Conservation (phyloP, 2,329 filamentous ascomycete species). For the Fusarium guadeloupense region DNA sequence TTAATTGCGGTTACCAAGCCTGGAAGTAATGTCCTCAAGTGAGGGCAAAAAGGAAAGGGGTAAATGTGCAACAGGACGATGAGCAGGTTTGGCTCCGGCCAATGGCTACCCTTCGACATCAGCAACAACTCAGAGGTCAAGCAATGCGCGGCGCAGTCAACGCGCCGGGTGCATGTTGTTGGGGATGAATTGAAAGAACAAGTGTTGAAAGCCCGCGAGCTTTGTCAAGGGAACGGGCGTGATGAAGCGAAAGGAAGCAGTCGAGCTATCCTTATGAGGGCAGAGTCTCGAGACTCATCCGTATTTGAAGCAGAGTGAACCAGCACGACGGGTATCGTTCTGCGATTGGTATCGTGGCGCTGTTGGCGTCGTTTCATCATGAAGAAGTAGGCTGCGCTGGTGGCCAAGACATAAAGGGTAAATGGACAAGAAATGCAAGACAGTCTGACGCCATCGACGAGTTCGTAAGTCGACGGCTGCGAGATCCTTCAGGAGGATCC, state of each 20-base stretch:
- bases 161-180: constrained; percentile 38
- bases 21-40: constrained; percentile 7
- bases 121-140: constrained; percentile 4
- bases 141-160: constrained; percentile 43
- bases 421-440: constrained; percentile 35
- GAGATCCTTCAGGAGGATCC: background rate
- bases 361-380: constrained; percentile 43
- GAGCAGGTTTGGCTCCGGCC: constrained; percentile 14
- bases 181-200: constrained; percentile 41
- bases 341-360: constrained; percentile 38
- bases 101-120: constrained; percentile 31
- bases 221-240: constrained; percentile 32
- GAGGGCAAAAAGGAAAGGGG: background rate
- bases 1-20: constrained; percentile 28
- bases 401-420: constrained; percentile 28
- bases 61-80: background rate
- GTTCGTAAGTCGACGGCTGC: constrained; percentile 27
- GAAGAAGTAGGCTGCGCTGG: constrained; percentile 30
- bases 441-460: constrained; percentile 31
- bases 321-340: constrained; percentile 32
- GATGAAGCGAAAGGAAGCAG: constrained; percentile 42
- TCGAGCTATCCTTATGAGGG: constrained; percentile 39
- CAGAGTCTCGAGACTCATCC: constrained; percentile 40
- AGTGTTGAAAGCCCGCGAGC: constrained; percentile 31
- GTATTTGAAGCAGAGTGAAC: constrained; percentile 32